Percentiles rank a stretch among this genome's conserved stretches.
These are phyloP conservation scores for Spathaspora girioi DNA, from an alignment of 805 yeast genomes.

Conservation along the genomic window DNA sequence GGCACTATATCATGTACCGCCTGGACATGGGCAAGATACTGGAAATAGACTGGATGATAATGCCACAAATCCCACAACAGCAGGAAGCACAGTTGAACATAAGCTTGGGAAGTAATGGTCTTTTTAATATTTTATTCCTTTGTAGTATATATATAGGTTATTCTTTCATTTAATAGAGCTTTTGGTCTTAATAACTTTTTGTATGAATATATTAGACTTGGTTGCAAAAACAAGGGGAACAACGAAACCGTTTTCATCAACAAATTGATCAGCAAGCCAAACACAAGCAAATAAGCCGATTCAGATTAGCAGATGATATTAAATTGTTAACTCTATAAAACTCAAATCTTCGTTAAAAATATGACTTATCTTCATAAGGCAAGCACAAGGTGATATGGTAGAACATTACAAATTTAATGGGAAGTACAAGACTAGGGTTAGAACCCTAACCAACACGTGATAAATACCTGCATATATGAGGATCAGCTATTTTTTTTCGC, in stretches of 20 bases:
- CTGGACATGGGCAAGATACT: not conserved
- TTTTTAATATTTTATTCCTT: not conserved
- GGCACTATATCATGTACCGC: not conserved
- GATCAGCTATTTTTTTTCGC: not conserved
- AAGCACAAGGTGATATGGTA: not conserved
- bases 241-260: too few relatives aligned
- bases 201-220: not conserved
- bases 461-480: not conserved
- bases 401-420: not conserved
- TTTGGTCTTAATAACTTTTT: not conserved
- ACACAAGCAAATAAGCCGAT: too few relatives aligned
- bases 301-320: too few relatives aligned
- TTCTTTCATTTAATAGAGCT: not conserved
- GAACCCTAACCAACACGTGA: not conserved
- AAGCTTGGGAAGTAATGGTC: not conserved
- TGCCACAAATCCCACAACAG: constrained; percentile 5
- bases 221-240: not conserved
- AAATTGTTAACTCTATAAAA: too few relatives aligned
- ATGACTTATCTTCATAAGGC: not conserved
- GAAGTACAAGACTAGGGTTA: not conserved
- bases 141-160: constrained; percentile 1
- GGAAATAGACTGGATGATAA: not conserved
- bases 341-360: too few relatives aligned
- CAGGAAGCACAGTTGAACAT: constrained; percentile 4
- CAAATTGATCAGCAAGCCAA: too few relatives aligned